phyloP scores from a whole-genome alignment of 2,329 filamentous ascomycete species.

The Calonectria fujianensis region DNA sequence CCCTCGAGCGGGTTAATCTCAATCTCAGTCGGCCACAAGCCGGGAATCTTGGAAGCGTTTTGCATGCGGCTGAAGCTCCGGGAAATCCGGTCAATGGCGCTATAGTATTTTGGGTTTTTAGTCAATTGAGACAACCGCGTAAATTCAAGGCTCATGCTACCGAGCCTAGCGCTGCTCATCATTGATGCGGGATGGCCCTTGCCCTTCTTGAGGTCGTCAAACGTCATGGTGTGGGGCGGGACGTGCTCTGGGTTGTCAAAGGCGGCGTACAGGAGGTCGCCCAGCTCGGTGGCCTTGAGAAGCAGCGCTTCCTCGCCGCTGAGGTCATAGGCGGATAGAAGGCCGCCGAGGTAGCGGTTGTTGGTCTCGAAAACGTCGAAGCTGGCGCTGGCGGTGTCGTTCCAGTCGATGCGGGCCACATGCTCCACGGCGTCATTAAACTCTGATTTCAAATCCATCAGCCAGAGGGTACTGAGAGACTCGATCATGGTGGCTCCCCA shows the following conservation, averaged over 20 bases:
- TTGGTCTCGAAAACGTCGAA: constrained; percentile 82
- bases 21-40: constrained; percentile 76
- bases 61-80: constrained; percentile 72
- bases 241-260: constrained; percentile 81
- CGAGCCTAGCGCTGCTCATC: constrained; percentile 63
- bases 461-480: constrained; percentile 79
- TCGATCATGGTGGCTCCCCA: constrained; percentile 79
- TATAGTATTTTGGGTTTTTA: constrained; percentile 75
- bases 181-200: constrained; percentile 56
- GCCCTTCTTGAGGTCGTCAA: constrained; percentile 60
- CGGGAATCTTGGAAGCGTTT: constrained; percentile 72
- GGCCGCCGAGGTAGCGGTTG: constrained; percentile 80
- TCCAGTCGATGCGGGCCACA: constrained; percentile 68
- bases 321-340: constrained; percentile 81
- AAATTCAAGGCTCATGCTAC: constrained; percentile 76
- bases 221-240: constrained; percentile 71
- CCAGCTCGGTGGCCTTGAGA: constrained; percentile 76
- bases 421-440: constrained; percentile 76
- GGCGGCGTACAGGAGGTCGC: constrained; percentile 76
- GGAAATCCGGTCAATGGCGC: constrained; percentile 75
- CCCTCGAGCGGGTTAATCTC: constrained; percentile 66
- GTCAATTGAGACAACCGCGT: constrained; percentile 78
- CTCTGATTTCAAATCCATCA: constrained; percentile 78
- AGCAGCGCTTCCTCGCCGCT: constrained; percentile 73
- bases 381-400: constrained; percentile 62